Evolutionary conservation across 768 basidiomycete genomes (phyloP), one percentile per base, ranked within the genome.

Genomic region (Cubamyces lactineus): DNA sequence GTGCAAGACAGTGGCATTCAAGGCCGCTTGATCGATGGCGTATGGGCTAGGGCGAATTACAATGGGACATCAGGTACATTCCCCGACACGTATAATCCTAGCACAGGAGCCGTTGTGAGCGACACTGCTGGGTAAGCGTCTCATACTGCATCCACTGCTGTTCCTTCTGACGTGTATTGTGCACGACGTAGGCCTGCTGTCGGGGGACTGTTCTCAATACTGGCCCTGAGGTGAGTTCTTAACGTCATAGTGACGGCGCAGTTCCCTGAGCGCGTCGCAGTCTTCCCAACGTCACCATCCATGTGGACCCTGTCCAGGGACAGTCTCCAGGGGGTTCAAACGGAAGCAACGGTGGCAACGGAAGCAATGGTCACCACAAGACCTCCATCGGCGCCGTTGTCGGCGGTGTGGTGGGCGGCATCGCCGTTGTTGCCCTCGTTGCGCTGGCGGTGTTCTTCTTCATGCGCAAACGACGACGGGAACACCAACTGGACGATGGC

Each of bases 171-270:
- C n/a, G 34, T 17, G 23, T 26, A 12, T 19, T 11, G 16, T 23
- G 1, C 17, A n/a, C 28, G n/a, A 15, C 19, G 17, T 43, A 66
- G 65, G 8, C 65, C 65, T 16, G 57, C 57, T 26, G 46, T 49
- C 7, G 65, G 65, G 16, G 65, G 46, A 11, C 30, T 66, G 57
- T 66, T 55, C 56, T 53, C 65, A 16, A 42, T 60, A 5, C 28
- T 66, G 19, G 65, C 65, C 1, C 16, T 66, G 53, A 59, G 39
- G 65, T 66, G 38, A 43, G 65, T 48, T 38, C 38, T 45, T 45
- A 26, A 3, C 2, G 6, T 39, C 11, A 6, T 49, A 3, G 24
- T 12, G 3, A 51, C 48, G 15, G n/a, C 48, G 41, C 41, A 55
- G 21, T 26, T 21, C 11, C 30, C 54, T 55, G 19, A 46, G 21